Evolutionary conservation across 148 eudicot species (phyloP).

Genomic region (Camellia sinensis): DNA sequence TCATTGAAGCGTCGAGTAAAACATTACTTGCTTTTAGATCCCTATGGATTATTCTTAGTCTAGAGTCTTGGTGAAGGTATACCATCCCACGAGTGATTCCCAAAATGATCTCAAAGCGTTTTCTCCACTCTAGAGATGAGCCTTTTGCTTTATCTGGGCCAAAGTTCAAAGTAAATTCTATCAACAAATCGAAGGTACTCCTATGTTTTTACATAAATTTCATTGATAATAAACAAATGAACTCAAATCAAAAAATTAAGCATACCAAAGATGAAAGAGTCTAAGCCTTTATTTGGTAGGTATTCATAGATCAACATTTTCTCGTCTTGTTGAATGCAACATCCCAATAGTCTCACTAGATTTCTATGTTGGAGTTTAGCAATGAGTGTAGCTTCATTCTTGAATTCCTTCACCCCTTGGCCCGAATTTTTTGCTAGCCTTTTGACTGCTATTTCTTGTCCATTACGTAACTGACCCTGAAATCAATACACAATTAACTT

Average conservation of each 20-base stretch:
- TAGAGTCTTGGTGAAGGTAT: slow-evolving; percentile 65
- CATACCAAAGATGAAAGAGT: slow-evolving; percentile 51
- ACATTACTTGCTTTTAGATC: slow-evolving; percentile 62
- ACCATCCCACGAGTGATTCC: slow-evolving; percentile 62
- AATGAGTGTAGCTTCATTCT: slow-evolving; percentile 53
- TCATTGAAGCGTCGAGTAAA: slow-evolving; percentile 47
- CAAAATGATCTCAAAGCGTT: slow-evolving; percentile 38
- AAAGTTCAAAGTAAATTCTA: background rate
- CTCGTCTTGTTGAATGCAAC: slow-evolving; percentile 45
- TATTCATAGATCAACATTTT: slow-evolving; percentile 58
- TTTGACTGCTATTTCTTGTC: slow-evolving; percentile 56
- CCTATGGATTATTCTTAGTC: slow-evolving; percentile 61
- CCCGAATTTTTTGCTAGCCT: slow-evolving; percentile 54
- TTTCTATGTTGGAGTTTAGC: slow-evolving; percentile 64
- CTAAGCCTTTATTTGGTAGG: slow-evolving; percentile 61
- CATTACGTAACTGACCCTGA: slow-evolving; percentile 29
- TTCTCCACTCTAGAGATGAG: slow-evolving; percentile 40
- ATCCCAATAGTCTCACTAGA: slow-evolving; percentile 54
- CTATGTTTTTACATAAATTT: too few relatives aligned
- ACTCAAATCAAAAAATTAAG: too few relatives aligned
- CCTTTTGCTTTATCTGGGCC: slow-evolving; percentile 36
- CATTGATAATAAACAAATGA: too few relatives aligned
- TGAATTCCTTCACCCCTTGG: too few relatives aligned
- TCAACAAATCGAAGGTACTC: background rate
- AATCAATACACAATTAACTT: background rate